Conservation (phyloP, 73 alveolate species). For the Blepharisma stoltei region DNA sequence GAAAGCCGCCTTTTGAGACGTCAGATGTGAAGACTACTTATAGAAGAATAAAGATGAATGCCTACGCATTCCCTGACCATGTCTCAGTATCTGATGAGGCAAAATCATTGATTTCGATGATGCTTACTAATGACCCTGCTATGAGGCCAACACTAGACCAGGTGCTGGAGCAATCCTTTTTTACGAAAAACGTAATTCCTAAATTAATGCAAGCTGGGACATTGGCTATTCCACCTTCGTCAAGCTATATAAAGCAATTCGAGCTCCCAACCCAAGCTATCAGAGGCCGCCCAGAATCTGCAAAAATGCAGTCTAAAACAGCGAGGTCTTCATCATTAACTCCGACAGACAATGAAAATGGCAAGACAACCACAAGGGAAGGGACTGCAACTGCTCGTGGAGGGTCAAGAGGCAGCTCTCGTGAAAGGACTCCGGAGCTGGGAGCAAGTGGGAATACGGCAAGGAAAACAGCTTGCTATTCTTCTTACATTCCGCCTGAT, state of each 20-base stretch:
- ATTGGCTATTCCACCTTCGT: conserved; percentile 91
- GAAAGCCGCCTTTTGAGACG: conserved; percentile 89
- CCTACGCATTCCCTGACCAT: conserved; percentile 72
- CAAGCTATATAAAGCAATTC: conserved; percentile 75
- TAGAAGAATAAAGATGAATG: conserved; percentile 61
- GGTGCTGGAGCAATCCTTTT: conserved; percentile 46
- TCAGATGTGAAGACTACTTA: conserved; percentile 77
- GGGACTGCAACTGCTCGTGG: not conserved
- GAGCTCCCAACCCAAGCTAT: not conserved
- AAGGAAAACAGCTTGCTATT: not conserved
- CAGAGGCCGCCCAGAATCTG: not conserved
- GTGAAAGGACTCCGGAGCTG: not conserved
- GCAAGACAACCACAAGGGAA: not conserved
- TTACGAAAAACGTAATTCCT: conserved; percentile 79
- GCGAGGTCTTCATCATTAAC: too few relatives aligned
- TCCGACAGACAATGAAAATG: not conserved
- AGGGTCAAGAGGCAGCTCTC: not conserved
- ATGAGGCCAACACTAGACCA: conserved; percentile 58
- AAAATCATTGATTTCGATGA: conserved; percentile 59
- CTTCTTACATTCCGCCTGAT: not conserved
- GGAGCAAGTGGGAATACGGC: not conserved
- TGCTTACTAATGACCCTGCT: conserved; percentile 60
- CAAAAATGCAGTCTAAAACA: not conserved
- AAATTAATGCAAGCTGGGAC: conserved; percentile 87
- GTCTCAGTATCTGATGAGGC: conserved; percentile 61